phyloP scores from a whole-genome alignment of 1,284 basidiomycete species.

The Cutaneotrichosporon cavernicola region DNA sequence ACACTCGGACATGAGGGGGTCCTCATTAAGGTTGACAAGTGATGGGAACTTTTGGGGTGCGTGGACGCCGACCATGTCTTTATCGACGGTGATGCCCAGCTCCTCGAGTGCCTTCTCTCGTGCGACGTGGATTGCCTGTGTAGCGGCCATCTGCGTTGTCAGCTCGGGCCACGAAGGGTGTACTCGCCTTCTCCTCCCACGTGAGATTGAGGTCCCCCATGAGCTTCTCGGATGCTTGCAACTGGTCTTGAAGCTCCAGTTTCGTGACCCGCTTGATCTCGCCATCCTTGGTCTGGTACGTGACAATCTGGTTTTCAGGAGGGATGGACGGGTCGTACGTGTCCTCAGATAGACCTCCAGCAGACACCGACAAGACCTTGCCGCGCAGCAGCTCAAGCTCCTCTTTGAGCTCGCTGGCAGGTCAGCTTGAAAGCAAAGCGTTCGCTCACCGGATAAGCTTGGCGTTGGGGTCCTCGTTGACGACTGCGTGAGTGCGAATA shows the following conservation, averaged over 20 bases:
- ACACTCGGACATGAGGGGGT: constrained; percentile 62
- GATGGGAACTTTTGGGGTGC: constrained; percentile 99
- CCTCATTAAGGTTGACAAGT: constrained; percentile 90
- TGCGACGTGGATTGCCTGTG: constrained; percentile 92
- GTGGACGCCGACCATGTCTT: constrained; percentile 67
- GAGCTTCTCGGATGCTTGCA: constrained; percentile 79
- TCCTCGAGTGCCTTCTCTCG: constrained; percentile 96
- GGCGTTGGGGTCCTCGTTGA: constrained; percentile 99
- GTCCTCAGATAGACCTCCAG: constrained; percentile 60
- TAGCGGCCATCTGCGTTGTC: constrained; percentile 62
- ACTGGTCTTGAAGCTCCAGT: constrained; percentile 5
- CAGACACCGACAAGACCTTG: constrained; percentile 41
- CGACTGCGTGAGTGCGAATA: constrained; percentile 99
- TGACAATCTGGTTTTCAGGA: constrained; percentile 91
- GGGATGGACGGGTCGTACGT: constrained; percentile 85
- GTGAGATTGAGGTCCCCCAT: constrained; percentile 96
- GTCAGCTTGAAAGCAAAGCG: constrained; percentile 60
- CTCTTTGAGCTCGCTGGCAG: constrained; percentile 88
- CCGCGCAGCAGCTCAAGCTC: constrained; percentile 68
- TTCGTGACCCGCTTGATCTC: constrained; percentile 90
- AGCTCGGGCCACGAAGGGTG: constrained; percentile 33
- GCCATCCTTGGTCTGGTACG: constrained; percentile 89
- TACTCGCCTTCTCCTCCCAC: constrained; percentile 80
- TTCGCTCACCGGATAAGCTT: constrained; percentile 67
- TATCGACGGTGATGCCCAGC: constrained; percentile 94